A percentile compares a stretch with the other conserved stretches of the same genome.
phyloP scores from a whole-genome alignment of 2,329 filamentous ascomycete species.

The Ascochyta clinopodiicola region DNA sequence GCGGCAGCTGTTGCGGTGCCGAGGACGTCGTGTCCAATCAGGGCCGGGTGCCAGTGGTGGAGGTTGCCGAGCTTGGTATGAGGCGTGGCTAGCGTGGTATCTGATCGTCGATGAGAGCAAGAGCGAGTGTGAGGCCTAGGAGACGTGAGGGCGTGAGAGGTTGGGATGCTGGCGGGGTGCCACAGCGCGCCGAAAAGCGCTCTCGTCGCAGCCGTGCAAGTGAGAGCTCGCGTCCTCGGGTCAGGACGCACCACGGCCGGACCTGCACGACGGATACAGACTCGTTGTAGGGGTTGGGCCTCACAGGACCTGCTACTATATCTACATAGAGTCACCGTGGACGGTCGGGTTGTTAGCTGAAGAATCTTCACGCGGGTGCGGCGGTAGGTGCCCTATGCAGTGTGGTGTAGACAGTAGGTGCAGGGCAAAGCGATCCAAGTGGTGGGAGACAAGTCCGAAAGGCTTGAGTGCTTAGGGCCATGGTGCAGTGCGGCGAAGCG shows the following conservation, averaged over 20 bases:
- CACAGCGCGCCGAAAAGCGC: background rate
- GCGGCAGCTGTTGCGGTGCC: conserved; percentile 8
- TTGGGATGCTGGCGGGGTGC: conserved; percentile 12
- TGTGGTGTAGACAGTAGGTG: background rate
- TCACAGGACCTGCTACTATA: too few relatives aligned
- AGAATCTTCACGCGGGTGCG: background rate
- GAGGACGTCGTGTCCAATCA: conserved; percentile 15
- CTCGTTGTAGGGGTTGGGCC: background rate
- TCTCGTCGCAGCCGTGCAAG: background rate
- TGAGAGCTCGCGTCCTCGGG: conserved; percentile 7
- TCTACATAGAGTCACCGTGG: too few relatives aligned
- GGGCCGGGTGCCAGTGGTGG: conserved; percentile 1
- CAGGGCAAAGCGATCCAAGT: background rate
- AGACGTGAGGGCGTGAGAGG: background rate
- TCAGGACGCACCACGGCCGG: background rate
- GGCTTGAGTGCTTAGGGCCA: background rate
- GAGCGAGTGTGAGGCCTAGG: background rate
- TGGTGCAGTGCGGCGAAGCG: background rate
- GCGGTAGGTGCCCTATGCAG: background rate
- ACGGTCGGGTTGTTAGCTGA: too few relatives aligned
- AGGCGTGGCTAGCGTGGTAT: conserved; percentile 10
- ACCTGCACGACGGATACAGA: background rate
- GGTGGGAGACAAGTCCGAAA: background rate
- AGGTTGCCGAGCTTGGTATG: conserved; percentile 13
- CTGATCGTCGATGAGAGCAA: conserved; percentile 19